Evolutionary conservation across 2,329 filamentous ascomycete species (phyloP).

Genomic region (Penicillium sp.): DNA sequence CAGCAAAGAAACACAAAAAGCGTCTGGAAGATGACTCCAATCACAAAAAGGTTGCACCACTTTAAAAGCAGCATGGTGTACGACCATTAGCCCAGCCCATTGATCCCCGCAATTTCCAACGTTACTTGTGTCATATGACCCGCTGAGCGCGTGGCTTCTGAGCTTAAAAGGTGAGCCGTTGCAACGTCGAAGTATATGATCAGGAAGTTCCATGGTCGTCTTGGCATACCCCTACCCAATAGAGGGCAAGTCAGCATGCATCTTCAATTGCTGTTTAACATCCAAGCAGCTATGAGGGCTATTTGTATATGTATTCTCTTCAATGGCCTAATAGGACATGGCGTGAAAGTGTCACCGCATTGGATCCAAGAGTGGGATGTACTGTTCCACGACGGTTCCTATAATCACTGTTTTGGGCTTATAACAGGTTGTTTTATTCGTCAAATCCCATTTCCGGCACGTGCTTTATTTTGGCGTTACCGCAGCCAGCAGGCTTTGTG

Average conservation of each 20-base stretch:
- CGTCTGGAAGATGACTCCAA: not conserved
- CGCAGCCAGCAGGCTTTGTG: too few species aligned
- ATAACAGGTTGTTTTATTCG: not conserved
- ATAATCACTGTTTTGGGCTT: not conserved
- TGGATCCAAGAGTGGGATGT: not conserved
- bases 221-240: not conserved
- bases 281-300: too few species aligned
- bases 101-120: not conserved
- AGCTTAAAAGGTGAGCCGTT: not conserved
- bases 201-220: too few species aligned
- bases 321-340: not conserved
- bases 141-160: constrained; percentile 3
- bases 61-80: not conserved
- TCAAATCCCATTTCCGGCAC: too few species aligned
- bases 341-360: not conserved
- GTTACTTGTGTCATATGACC: constrained; percentile 2
- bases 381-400: not conserved
- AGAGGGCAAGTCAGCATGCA: not conserved
- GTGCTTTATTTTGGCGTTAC: too few species aligned
- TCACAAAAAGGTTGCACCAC: constrained; percentile 1
- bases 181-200: not conserved
- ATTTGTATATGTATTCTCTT: not conserved
- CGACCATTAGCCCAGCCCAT: not conserved
- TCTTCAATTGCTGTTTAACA: not conserved
- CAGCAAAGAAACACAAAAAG: constrained; percentile 6